These are phyloP conservation scores for Stachybotrys echinatus DNA, from an alignment of 2,329 filamentous ascomycete genomes.

Conservation along the genomic window DNA sequence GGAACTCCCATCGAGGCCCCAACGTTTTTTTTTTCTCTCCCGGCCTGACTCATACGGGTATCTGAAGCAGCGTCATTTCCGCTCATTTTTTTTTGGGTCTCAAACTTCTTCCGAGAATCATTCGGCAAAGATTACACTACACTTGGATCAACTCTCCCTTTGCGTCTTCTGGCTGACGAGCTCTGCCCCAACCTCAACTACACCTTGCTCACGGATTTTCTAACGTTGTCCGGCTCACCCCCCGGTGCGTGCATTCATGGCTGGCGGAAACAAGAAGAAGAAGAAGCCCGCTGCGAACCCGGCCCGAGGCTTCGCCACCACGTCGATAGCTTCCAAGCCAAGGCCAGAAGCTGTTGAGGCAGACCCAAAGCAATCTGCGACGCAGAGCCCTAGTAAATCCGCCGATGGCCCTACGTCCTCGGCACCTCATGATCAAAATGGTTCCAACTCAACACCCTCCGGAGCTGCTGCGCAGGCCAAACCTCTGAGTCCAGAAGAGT, in stretches of 20 bases:
- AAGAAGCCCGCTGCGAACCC: conserved; percentile 86
- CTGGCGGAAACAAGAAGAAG: conserved; percentile 68
- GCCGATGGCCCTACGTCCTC: conserved; percentile 25
- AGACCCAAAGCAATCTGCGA: conserved; percentile 17
- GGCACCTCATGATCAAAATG: conserved; percentile 19
- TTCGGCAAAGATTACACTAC: neutral
- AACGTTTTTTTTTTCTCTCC: too few species aligned
- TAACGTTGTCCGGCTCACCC: neutral
- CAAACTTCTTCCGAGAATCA: neutral
- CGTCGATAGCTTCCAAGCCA: conserved; percentile 80
- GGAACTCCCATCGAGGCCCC: too few species aligned
- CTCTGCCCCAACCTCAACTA: neutral
- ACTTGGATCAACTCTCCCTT: neutral
- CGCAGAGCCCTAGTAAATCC: conserved; percentile 11
- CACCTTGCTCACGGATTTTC: neutral
- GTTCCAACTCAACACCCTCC: conserved; percentile 15
- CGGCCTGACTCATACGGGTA: neutral
- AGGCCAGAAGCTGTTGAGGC: conserved; percentile 53
- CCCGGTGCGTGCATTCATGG: conserved; percentile 46
- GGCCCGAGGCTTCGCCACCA: conserved; percentile 88
- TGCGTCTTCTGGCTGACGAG: neutral
- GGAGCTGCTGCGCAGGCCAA: conserved; percentile 25
- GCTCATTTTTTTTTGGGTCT: neutral
- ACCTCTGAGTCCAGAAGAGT: conserved; percentile 74
- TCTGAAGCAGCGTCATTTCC: neutral